These are phyloP conservation scores for Anethum foeniculum DNA, from an alignment of 140 eudicot genomes.

Conservation along the genomic window DNA sequence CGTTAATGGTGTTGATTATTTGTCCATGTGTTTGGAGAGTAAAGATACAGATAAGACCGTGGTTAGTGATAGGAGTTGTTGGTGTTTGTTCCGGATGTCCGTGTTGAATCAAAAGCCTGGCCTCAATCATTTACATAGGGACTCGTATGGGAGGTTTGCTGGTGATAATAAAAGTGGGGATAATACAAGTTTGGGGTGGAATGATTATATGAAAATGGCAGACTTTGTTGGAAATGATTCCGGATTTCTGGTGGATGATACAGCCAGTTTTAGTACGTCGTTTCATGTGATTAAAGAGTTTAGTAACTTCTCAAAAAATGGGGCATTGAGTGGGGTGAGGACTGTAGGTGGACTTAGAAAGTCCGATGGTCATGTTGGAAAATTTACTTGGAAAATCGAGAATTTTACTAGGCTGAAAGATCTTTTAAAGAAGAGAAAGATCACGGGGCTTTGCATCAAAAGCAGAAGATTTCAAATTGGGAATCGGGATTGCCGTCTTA, in stretches of 20 bases:
- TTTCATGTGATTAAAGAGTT: conserved; percentile 92
- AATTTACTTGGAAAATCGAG: conserved; percentile 92
- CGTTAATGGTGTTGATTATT: conserved; percentile 78
- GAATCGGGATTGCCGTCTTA: conserved; percentile 93
- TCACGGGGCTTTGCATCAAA: conserved; percentile 97
- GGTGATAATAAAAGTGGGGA: conserved; percentile 93
- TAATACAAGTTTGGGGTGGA: conserved; percentile 98
- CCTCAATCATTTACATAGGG: conserved; percentile 81
- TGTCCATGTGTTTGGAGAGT: conserved; percentile 99
- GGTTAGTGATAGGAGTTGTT: conserved; percentile 75
- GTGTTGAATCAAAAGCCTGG: conserved; percentile 94
- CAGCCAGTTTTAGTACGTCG: conserved; percentile 88
- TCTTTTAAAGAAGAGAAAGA: conserved; percentile 92
- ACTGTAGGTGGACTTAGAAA: conserved; percentile 53
- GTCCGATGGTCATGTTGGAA: conserved; percentile 87
- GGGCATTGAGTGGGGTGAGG: conserved; percentile 59
- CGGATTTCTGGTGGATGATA: conserved; percentile 85
- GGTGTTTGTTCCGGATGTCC: conserved; percentile 98
- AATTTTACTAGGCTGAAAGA: conserved; percentile 91
- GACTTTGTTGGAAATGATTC: conserved; percentile 65
- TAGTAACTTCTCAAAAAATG: conserved; percentile 60
- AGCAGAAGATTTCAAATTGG: conserved; percentile 98
- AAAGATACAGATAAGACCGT: conserved; percentile 81
- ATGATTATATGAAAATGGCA: conserved; percentile 89
- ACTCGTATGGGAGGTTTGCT: conserved; percentile 93